Conservation (phyloP, 441 rosid genomes). For the Brassica balearica region DNA sequence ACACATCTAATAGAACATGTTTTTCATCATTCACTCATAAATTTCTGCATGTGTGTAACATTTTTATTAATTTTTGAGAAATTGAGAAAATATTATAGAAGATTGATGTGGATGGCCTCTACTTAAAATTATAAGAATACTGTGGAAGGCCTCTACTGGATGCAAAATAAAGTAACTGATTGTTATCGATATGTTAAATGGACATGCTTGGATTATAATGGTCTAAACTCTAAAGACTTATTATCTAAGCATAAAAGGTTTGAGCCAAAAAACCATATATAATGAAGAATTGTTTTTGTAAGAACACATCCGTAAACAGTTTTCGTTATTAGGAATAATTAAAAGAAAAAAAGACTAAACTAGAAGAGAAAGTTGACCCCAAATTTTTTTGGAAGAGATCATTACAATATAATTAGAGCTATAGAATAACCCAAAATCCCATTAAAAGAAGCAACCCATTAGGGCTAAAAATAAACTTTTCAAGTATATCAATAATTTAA, state of each 20-base stretch:
- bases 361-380: background rate
- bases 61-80: constrained; percentile 11
- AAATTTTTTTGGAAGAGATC: background rate
- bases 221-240: background rate
- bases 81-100: background rate
- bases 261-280: background rate
- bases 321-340: background rate
- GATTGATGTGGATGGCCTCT: background rate
- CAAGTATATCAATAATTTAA: constrained; percentile 49
- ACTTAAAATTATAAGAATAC: background rate
- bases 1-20: constrained; percentile 6
- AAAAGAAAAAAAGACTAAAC: background rate
- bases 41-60: constrained; percentile 11
- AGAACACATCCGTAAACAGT: background rate
- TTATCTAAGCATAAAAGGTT: background rate
- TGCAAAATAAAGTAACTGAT: background rate
- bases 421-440: constrained; percentile 15
- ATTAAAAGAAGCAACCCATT: constrained; percentile 34
- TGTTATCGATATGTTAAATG: background rate
- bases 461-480: constrained; percentile 79
- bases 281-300: background rate
- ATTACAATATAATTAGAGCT: constrained; percentile 30
- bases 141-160: background rate
- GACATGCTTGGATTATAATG: background rate
- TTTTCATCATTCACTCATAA: constrained; percentile 7